Percentiles rank a stretch among this genome's conserved stretches.
These are phyloP conservation scores for Amniculicola lignicola DNA, from an alignment of 495 filamentous ascomycete genomes.

Conservation along the genomic window DNA sequence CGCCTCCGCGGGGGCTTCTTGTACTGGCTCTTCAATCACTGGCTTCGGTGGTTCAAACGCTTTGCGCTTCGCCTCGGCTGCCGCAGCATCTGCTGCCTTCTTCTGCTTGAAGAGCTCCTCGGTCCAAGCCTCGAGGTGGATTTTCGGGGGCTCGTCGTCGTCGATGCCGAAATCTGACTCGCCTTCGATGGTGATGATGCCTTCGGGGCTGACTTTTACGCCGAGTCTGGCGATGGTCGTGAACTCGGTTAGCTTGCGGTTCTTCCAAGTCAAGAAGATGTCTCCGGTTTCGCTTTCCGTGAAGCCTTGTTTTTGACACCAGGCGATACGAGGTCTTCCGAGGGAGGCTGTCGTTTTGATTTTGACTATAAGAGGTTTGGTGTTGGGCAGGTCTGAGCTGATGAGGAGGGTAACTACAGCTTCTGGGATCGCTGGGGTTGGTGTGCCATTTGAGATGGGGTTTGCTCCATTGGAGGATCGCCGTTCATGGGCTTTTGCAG, in stretches of 20 bases:
- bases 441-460: conserved; percentile 2
- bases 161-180: conserved; percentile 38
- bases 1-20: conserved; percentile 36
- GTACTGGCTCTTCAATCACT: conserved; percentile 16
- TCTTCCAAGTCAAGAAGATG: conserved; percentile 78
- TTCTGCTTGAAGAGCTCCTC: conserved; percentile 46
- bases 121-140: conserved; percentile 58
- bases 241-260: conserved; percentile 65
- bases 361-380: conserved; percentile 62
- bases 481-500: conserved; percentile 16
- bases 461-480: background rate
- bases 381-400: conserved; percentile 59
- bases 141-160: conserved; percentile 31
- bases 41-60: conserved; percentile 26
- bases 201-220: conserved; percentile 44
- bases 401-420: conserved; percentile 68
- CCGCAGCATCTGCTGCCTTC: conserved; percentile 41
- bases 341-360: conserved; percentile 63
- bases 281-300: conserved; percentile 44
- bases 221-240: conserved; percentile 69
- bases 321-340: conserved; percentile 61
- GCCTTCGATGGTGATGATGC: conserved; percentile 39
- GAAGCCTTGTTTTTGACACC: conserved; percentile 62
- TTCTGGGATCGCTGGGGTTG: background rate
- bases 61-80: conserved; percentile 43